phyloP scores from a whole-genome alignment of 148 eudicot species.

The Simmondsia chinensis region DNA sequence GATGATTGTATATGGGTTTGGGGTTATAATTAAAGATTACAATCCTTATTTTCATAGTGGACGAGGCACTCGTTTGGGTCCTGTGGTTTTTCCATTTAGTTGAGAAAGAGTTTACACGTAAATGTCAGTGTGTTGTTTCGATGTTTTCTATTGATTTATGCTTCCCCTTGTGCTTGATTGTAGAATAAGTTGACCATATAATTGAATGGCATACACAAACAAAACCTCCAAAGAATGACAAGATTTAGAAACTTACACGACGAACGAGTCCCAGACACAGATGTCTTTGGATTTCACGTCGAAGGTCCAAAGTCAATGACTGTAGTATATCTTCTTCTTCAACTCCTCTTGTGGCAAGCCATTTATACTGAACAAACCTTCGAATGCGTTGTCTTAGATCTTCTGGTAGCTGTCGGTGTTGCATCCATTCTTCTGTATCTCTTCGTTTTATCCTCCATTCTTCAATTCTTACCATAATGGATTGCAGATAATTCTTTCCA shows the following conservation, averaged over 20 bases:
- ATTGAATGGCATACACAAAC: not conserved
- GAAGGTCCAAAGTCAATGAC: constrained; percentile 59
- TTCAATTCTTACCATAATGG: constrained; percentile 70
- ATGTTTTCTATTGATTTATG: too few species aligned
- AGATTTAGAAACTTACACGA: constrained; percentile 50
- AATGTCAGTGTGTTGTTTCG: too few species aligned
- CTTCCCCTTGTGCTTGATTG: too few species aligned
- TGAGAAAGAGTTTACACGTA: too few species aligned
- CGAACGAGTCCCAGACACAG: constrained; percentile 88
- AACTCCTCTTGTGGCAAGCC: constrained; percentile 95
- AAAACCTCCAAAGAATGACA: not conserved
- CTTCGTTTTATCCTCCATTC: constrained; percentile 76
- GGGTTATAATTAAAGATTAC: too few species aligned
- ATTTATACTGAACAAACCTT: constrained; percentile 79
- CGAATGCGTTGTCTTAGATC: constrained; percentile 79
- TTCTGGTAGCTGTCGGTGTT: constrained; percentile 76
- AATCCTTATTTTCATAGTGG: too few species aligned
- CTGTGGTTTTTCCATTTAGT: too few species aligned
- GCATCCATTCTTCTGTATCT: constrained; percentile 95
- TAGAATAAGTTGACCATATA: too few species aligned
- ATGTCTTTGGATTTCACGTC: constrained; percentile 86
- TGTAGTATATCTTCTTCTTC: constrained; percentile 73
- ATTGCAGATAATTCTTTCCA: constrained; percentile 57
- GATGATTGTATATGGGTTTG: too few species aligned
- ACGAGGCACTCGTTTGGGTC: too few species aligned